Evolutionary conservation across 192 early-diverging fungal species (phyloP).

Genomic region (Coemansia sp.): DNA sequence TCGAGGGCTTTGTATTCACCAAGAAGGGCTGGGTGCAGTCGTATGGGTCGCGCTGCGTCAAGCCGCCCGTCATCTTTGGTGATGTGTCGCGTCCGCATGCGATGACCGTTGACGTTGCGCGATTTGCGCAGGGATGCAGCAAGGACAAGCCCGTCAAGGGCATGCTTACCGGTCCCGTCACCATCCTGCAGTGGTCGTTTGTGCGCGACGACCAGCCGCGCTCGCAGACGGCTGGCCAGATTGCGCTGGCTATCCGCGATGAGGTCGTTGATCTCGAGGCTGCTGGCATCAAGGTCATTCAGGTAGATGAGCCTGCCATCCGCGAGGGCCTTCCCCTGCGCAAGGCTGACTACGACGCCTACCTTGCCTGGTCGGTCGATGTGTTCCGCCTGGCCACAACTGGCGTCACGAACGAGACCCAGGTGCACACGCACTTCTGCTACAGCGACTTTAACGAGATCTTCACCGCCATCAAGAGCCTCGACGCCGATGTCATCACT

Average conservation of each 20-base stretch:
- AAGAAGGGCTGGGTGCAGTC: slow-evolving; percentile 97
- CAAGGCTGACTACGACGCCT: slow-evolving; percentile 78
- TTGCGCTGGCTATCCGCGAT: slow-evolving; percentile 93
- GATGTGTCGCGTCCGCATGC: slow-evolving; percentile 87
- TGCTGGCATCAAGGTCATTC: slow-evolving; percentile 91
- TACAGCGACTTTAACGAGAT: slow-evolving; percentile 99
- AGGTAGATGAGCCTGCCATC: slow-evolving; percentile 99
- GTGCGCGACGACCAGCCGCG: slow-evolving; percentile 96
- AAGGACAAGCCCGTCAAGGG: slow-evolving; percentile 89
- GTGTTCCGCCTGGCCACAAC: slow-evolving; percentile 89
- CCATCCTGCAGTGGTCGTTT: slow-evolving; percentile 98
- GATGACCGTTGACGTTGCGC: slow-evolving; percentile 88
- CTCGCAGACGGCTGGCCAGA: slow-evolving; percentile 77
- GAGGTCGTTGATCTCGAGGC: slow-evolving; percentile 93
- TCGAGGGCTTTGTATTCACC: slow-evolving; percentile 93
- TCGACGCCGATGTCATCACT: slow-evolving; percentile 97
- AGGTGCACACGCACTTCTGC: slow-evolving; percentile 99
- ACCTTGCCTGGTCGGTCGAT: slow-evolving; percentile 94
- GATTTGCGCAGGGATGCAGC: slow-evolving; percentile 88
- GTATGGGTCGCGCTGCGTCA: slow-evolving; percentile 95
- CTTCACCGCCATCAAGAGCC: slow-evolving; percentile 85
- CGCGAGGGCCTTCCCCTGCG: slow-evolving; percentile 97
- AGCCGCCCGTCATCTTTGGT: slow-evolving; percentile 97
- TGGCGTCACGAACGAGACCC: slow-evolving; percentile 81
- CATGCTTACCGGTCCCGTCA: slow-evolving; percentile 98